A percentile compares a stretch with the other conserved stretches of the same genome.
phyloP scores from a whole-genome alignment of 352 stramenopile species.

The Phytopythium kandeliae region DNA sequence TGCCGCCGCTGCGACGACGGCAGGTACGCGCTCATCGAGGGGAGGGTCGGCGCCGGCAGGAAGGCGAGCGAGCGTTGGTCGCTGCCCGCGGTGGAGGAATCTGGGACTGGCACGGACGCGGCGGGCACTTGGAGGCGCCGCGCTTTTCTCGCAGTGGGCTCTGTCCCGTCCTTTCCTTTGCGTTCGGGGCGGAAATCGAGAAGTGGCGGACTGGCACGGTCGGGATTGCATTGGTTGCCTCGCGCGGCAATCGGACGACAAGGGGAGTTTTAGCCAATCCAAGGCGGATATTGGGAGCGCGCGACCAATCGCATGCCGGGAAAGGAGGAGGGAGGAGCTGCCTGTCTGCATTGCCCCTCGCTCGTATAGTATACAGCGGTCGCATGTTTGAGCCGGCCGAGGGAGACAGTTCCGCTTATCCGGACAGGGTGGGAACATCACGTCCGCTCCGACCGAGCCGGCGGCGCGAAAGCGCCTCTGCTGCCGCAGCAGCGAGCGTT shows the following conservation, averaged over 20 bases:
- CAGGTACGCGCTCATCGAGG: constrained; percentile 7
- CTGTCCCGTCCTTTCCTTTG: not conserved
- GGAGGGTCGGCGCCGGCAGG: not conserved
- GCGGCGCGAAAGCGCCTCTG: not conserved
- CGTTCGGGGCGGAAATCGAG: constrained; percentile 1
- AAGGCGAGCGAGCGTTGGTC: not conserved
- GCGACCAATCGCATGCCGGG: not conserved
- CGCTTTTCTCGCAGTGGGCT: not conserved
- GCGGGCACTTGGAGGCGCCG: not conserved
- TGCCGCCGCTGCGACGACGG: not conserved
- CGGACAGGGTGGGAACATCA: constrained; percentile 4
- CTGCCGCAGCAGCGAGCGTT: too few relatives aligned
- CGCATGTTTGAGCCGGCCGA: not conserved
- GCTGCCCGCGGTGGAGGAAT: too few relatives aligned
- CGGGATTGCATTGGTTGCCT: too few relatives aligned
- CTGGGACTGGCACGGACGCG: not conserved
- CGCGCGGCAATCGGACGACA: not conserved
- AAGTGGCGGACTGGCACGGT: too few relatives aligned
- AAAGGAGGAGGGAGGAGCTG: not conserved
- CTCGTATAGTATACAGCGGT: not conserved
- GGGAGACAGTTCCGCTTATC: constrained; percentile 5
- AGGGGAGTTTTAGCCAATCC: not conserved
- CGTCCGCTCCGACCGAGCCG: too few relatives aligned
- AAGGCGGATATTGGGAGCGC: not conserved
- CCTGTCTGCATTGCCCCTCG: too few relatives aligned